Conservation (phyloP, 1,139 yeast genomes). For the Protomyces lactucae-debilis region DNA sequence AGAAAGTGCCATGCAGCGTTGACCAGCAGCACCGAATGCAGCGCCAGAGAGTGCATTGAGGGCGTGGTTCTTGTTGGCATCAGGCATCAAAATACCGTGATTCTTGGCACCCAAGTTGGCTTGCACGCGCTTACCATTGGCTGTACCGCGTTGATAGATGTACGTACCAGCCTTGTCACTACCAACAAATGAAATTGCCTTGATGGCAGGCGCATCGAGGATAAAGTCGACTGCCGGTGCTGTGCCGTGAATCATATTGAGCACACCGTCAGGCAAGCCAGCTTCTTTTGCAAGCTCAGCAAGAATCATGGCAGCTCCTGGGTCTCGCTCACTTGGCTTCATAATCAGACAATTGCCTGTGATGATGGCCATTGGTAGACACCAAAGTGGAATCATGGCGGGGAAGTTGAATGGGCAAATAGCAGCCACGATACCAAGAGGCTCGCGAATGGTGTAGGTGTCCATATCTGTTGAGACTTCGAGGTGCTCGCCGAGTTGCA, state of each 20-base stretch:
- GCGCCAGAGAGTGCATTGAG: slow-evolving; percentile 69
- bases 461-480: slow-evolving; percentile 76
- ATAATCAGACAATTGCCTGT: slow-evolving; percentile 74
- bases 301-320: slow-evolving; percentile 72
- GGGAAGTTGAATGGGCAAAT: slow-evolving; percentile 48
- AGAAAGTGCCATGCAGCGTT: slow-evolving; percentile 77
- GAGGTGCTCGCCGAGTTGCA: slow-evolving; percentile 59
- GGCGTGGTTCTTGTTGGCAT: slow-evolving; percentile 63
- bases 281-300: slow-evolving; percentile 72
- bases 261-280: slow-evolving; percentile 65
- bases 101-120: slow-evolving; percentile 76
- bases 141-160: slow-evolving; percentile 61
- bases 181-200: slow-evolving; percentile 75
- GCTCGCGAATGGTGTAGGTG: slow-evolving; percentile 67
- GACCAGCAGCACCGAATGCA: slow-evolving; percentile 82
- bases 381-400: slow-evolving; percentile 84
- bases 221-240: slow-evolving; percentile 71
- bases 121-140: slow-evolving; percentile 71
- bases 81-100: slow-evolving; percentile 69
- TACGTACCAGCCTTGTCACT: slow-evolving; percentile 73
- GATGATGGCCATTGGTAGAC: slow-evolving; percentile 66
- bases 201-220: slow-evolving; percentile 69
- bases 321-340: slow-evolving; percentile 72
- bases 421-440: slow-evolving; percentile 39
- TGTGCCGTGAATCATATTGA: slow-evolving; percentile 67